Conservation (phyloP, 2,329 filamentous ascomycete genomes). For the Colletotrichum nymphaeae region DNA sequence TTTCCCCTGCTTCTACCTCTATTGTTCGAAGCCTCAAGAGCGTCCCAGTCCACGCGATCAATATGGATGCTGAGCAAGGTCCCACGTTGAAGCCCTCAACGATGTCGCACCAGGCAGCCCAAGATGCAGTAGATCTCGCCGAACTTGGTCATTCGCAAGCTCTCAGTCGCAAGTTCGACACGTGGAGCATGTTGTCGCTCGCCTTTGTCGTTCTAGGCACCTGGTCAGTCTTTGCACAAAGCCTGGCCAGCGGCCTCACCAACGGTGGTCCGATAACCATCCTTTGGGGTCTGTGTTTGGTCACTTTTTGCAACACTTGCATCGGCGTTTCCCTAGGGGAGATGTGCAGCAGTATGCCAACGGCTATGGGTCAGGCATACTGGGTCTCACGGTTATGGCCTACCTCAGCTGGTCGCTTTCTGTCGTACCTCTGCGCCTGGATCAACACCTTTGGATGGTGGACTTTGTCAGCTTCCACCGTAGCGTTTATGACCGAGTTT, state of each 20-base stretch:
- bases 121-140: neutral
- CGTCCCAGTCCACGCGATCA: neutral
- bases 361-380: slow-evolving; percentile 69
- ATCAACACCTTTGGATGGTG: slow-evolving; percentile 72
- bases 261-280: slow-evolving; percentile 66
- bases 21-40: neutral
- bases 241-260: slow-evolving; percentile 56
- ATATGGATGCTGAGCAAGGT: neutral
- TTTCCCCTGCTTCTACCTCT: neutral
- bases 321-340: slow-evolving; percentile 67
- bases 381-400: slow-evolving; percentile 59
- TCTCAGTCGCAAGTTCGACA: neutral
- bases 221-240: neutral
- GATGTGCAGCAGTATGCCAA: slow-evolving; percentile 69
- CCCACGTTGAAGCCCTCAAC: neutral
- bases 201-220: neutral
- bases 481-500: slow-evolving; percentile 69
- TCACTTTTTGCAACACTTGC: slow-evolving; percentile 63
- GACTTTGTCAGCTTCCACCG: slow-evolving; percentile 65
- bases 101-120: neutral
- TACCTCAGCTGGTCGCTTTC: slow-evolving; percentile 57
- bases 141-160: neutral
- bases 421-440: slow-evolving; percentile 69
- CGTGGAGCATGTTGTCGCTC: neutral
- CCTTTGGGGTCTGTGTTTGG: slow-evolving; percentile 66